Conservation (phyloP, 306 rosid genomes). For the Crataegus laevigata region DNA sequence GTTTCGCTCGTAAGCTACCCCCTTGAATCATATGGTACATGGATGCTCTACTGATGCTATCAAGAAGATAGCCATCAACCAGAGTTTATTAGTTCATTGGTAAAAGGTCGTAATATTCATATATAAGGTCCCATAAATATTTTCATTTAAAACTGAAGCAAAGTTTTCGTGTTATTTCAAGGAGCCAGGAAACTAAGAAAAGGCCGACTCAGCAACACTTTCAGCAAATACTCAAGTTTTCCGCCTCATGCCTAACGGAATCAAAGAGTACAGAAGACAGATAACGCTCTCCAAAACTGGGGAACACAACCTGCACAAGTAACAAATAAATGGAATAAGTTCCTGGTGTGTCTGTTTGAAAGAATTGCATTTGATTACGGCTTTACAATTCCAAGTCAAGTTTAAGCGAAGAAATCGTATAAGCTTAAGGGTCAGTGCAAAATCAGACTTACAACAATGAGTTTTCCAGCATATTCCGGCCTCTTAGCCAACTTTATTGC, state of each 20-base stretch:
- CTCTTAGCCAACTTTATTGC: slow-evolving; percentile 61
- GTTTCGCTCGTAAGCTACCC: too few relatives aligned
- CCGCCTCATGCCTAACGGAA: slow-evolving; percentile 52
- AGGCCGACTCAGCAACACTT: too few relatives aligned
- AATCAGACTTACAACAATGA: slow-evolving; percentile 47
- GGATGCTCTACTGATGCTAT: too few relatives aligned
- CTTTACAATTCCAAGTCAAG: not conserved
- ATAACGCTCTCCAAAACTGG: slow-evolving; percentile 65
- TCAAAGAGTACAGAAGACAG: slow-evolving; percentile 49
- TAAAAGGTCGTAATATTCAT: too few relatives aligned
- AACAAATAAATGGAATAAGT: not conserved
- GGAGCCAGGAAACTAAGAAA: not conserved
- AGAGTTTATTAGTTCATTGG: too few relatives aligned
- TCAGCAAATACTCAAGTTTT: slow-evolving; percentile 29
- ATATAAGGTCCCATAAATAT: too few relatives aligned
- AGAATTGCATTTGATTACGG: not conserved
- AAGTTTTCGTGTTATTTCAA: not conserved
- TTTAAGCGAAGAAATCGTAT: not conserved
- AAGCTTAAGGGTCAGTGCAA: not conserved
- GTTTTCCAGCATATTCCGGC: slow-evolving; percentile 72
- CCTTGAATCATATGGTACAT: too few relatives aligned
- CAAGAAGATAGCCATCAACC: too few relatives aligned
- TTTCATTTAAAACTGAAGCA: too few relatives aligned
- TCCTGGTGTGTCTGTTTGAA: not conserved
- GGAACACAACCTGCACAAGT: slow-evolving; percentile 40